Base-by-base conservation (phyloP, 805 yeast genomes). In the Saturnispora silvae region DNA sequence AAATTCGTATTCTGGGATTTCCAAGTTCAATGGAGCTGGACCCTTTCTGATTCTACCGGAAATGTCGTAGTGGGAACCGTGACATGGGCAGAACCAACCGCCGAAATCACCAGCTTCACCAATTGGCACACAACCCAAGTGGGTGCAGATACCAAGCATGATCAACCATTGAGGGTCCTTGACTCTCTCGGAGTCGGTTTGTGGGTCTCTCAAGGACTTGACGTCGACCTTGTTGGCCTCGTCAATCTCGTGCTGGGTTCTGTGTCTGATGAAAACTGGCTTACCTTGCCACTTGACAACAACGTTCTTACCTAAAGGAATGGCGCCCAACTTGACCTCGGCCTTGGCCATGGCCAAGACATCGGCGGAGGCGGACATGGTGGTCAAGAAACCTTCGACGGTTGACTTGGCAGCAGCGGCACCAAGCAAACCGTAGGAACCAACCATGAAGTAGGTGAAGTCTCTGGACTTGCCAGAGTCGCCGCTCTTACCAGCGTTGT, bases 41-140 rank as follows among this genome's bases (percentile, higher is more conserved):
- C 99, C 99, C 72, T 77, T 89, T 79, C 99, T 85, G 63, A 92
- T 89, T 80, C 99, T 89, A 65, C 99, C 99, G 47, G 96, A 87
- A 69, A 94, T 94, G 70, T 92, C 98, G 68, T 92, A 92, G 67
- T 94, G 98, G 60, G 97, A 89, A 76, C 98, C 99, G 75, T 94
- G 99, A 73, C 98, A 92, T 50, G 99, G 98, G 68, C 98, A 92
- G 89, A 92, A 92, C 99, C 99, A 92, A 63, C 99, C 99, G 63
- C 96, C 97, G 55, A 75, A 92, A 67, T 92, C 99, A 69, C 99
- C 99, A 50, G 96, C 80, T 71, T 92, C 97, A 63, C 99, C 99
- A 58, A 92, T 92, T 52, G 99, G 99, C 45, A 92, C 99, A 81
- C 99, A 92, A 65, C 99, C 99, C 73, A 92, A 79, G 65, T 92